These are phyloP conservation scores for Amaranthus hypochondriacus DNA, from an alignment of 148 eudicot genomes.

Conservation along the genomic window DNA sequence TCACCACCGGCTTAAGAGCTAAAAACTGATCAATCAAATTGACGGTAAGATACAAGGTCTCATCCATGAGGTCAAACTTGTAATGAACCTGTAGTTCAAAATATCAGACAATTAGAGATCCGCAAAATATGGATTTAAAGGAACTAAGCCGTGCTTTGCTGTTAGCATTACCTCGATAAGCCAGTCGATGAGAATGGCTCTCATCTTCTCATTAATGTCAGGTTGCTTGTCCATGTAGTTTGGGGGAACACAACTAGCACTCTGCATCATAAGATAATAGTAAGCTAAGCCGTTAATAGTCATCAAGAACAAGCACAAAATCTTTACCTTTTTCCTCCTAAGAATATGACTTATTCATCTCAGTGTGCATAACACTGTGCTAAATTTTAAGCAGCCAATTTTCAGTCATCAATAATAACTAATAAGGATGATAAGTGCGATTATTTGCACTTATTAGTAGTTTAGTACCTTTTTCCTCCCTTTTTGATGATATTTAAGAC, in stretches of 20 bases:
- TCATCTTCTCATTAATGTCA: constrained; percentile 78
- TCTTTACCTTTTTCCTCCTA: neutral
- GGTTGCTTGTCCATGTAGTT: constrained; percentile 61
- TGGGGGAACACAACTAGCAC: constrained; percentile 42
- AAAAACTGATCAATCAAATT: constrained; percentile 78
- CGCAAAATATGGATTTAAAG: neutral
- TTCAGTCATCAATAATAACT: too few species aligned
- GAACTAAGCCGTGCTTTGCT: neutral
- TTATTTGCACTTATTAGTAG: too few species aligned
- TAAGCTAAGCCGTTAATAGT: neutral
- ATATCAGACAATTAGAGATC: neutral
- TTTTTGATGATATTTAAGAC: too few species aligned
- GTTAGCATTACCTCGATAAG: constrained; percentile 62
- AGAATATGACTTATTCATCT: neutral
- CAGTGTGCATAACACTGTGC: too few species aligned
- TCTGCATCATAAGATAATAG: constrained; percentile 31
- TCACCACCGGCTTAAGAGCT: constrained; percentile 44
- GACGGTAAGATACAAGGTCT: constrained; percentile 76
- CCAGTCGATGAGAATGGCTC: constrained; percentile 91
- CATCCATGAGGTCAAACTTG: constrained; percentile 88
- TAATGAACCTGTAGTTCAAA: constrained; percentile 58
- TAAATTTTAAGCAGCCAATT: too few species aligned
- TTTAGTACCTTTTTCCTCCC: too few species aligned
- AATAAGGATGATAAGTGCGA: too few species aligned
- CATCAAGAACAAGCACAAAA: neutral